Evolutionary conservation across 176 grass and related monocot species (phyloP), one percentile per base, ranked within the genome.

Genomic region (Tillandsia leiboldiana): DNA sequence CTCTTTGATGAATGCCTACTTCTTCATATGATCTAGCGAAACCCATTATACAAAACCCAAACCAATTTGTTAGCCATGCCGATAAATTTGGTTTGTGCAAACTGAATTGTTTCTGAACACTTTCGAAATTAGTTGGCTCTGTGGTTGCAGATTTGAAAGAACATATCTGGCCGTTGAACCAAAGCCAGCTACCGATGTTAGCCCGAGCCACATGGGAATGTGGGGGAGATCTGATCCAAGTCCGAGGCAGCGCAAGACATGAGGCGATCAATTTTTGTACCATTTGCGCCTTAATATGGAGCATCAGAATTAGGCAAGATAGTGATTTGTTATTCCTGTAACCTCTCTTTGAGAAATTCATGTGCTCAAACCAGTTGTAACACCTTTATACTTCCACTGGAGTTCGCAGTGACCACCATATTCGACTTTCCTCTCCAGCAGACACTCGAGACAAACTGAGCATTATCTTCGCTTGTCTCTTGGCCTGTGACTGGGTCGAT

Each of bases 401-500:
- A 94, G 80, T 88, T 99, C 64, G 95, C 87, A 11, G 90, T 84
- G 73, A 99, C 67, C 75, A 99, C 87, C 95, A 99, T 99, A 64
- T 99, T 90, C 9, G 86, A 92, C 58, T 72, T 94, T 61, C 87
- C 82, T 86, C 89, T 87, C 90, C 90, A 99, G 67, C 90, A 93
- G 63, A 99, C 87, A 53, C 87, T 94, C 2, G 95, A 99, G 53
- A 99, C 90, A 75, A 99, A 99, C 29, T 87, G 95, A 8, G 85
- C 78, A 57, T 77, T 87, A 70, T 90, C 84, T 51, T 90, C 87
- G 24, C 80, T 88, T 50, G 84, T 94, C 64, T 90, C 95, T 88
- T 88, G 87, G 65, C 82, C 95, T 1, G 95, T 94, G 62, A 90
- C 88, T 48, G 90, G 95, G 28, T 99, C 90, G 3, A 94, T 78